Percentiles rank a stretch among this genome's conserved stretches.
These are phyloP conservation scores for Pseudognaphalium luteoalbum DNA, from an alignment of 129 eudicot species.

Conservation along the genomic window DNA sequence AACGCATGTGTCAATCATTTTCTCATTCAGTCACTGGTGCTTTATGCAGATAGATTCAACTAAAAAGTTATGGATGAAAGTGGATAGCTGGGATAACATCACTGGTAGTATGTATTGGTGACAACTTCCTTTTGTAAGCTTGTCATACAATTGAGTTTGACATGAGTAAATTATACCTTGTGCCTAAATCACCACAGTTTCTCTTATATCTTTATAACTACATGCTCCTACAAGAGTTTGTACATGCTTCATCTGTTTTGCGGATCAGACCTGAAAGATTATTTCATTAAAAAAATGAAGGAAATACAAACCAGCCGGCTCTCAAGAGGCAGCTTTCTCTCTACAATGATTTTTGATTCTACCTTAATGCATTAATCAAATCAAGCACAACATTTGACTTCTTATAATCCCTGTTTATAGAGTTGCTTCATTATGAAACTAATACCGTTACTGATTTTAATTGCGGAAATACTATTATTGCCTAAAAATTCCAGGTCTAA, in stretches of 20 bases:
- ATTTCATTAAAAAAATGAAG: no score
- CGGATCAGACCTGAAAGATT: no score
- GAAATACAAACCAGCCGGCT: no score
- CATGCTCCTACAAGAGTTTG: background rate
- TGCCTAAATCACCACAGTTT: slow-evolving; percentile 15
- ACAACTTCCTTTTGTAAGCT: slow-evolving; percentile 40
- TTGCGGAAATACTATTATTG: background rate
- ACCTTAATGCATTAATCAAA: no score
- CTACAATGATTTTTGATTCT: background rate
- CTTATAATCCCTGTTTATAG: background rate
- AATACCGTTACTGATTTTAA: background rate
- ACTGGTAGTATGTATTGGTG: slow-evolving; percentile 57
- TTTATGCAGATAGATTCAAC: slow-evolving; percentile 61
- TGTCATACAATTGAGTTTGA: slow-evolving; percentile 28
- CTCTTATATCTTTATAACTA: background rate
- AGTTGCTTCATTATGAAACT: background rate
- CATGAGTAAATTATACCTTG: slow-evolving; percentile 19
- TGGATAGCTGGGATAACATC: slow-evolving; percentile 70
- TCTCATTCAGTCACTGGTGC: slow-evolving; percentile 29
- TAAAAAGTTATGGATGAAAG: slow-evolving; percentile 71
- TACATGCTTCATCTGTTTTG: background rate
- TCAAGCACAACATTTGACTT: background rate
- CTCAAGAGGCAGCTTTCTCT: no score
- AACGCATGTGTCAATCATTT: background rate
- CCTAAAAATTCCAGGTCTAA: background rate